Evolutionary conservation across 1,284 basidiomycete species (phyloP), one percentile per base, ranked within the genome.

Genomic region (Fomitopsis betulina): DNA sequence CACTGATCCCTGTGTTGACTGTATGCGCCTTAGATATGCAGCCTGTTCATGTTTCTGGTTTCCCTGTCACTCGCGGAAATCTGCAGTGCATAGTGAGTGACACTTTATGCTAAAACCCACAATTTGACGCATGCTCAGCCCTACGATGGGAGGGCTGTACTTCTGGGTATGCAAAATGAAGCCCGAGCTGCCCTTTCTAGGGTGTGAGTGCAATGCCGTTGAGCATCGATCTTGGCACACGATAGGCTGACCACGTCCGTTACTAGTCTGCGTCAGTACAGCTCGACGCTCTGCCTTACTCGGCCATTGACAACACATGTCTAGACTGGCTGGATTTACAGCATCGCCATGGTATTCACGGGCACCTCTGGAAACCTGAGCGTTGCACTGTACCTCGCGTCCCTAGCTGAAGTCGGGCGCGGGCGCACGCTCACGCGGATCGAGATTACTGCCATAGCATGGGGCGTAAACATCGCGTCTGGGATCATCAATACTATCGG

Each of bases 121-220:
- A 43, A 47, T 55, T 54, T 54, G 47, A 49, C 25, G 25, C 5
- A n/a, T 37, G 54, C 49, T 37, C 40, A 82, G 79, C 60, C 80
- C 81, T 0, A 82, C 82, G 1, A 78, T 83, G 75, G 83, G 82
- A 19, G 82, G 82, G 3, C 68, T 84, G 39, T 85, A 84, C 67
- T 84, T 84, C 64, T 84, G 82, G 82, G 83, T 83, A n/a, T 83
- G 80, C 72, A 81, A 78, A 65, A 82, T 85, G 81, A 83, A 83
- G 63, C 81, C 82, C 0, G 76, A 83, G 43, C 62, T 71, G 9
- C 82, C 83, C 2, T 69, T 83, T 25, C 73, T 85, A 8, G 83
- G 83, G 39, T 85, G 82, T 83, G 63, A 70, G 80, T 71, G 7
- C 6, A 1, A 27, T 50, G 49, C 17, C 37, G 5, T 35, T 23